Base-by-base conservation (phyloP, 345 rosid genomes). In the Murraya koenigii region DNA sequence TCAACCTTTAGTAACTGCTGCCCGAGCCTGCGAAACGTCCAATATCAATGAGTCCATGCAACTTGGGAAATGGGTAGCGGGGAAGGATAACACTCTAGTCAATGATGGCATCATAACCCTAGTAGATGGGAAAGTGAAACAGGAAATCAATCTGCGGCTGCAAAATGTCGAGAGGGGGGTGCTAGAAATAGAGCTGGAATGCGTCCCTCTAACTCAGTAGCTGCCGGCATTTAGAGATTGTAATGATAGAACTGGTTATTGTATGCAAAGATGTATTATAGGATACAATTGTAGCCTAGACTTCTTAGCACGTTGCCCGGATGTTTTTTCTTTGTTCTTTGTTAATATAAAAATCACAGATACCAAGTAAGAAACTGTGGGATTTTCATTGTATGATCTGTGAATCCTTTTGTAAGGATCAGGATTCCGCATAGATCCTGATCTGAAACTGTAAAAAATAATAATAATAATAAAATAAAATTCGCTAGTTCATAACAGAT, bases 131-230 rank as follows among this genome's bases (percentile, higher is more conserved):
- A 89, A 78, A 76, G 95, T 96, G 75, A 92, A 82, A 79, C 98
- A 96, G 84, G 93, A 91, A 22, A 85, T 96, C 65, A 85, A 89
- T 71, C 85, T 96, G 62, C 84, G 89, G 82, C 90, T 96, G 79
- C 94, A 96, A 80, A 89, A 92, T 8, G 98, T 96, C 0, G 98
- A 96, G 86, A 89, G 97, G 80, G 97, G 97, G 49, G 89, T 88
- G 80, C 90, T 91, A 47, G 93, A 91, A 71, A 92, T 94, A 19
- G 94, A 96, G 83, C 94, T 96, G 28, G 97, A 96, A 86, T 96
- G 99, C 74, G 90, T 96, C 75, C 94, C 95, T 61, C 97, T 96
- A 17, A 91, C 93, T 73, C 98, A 94, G 80, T 96, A 87, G 81
- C 56, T 33, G 80, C 67, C 15, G 54, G 47, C 72, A 71, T 2